These are phyloP conservation scores for Tuber aestivum DNA, from an alignment of 495 filamentous ascomycete species.

Conservation along the genomic window DNA sequence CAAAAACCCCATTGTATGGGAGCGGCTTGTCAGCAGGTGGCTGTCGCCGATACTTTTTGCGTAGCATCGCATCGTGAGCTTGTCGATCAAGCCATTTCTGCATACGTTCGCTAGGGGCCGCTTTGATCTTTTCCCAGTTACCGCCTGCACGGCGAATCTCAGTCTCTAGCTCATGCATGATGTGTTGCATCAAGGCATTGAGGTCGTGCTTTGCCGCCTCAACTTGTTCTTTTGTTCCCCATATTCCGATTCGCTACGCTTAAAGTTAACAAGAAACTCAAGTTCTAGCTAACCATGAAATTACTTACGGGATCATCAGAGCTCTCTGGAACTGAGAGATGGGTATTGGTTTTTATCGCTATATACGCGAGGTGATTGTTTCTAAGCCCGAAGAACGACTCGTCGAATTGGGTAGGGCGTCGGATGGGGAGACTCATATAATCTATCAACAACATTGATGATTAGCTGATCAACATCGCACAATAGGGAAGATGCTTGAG, in stretches of 20 bases:
- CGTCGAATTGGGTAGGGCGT: slow-evolving; percentile 30
- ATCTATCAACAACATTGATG: slow-evolving; percentile 4
- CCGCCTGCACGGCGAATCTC: background rate
- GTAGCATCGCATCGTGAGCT: slow-evolving; percentile 5
- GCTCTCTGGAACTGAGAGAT: slow-evolving; percentile 25
- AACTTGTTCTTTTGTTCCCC: slow-evolving; percentile 35
- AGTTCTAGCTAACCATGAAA: background rate
- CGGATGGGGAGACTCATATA: slow-evolving; percentile 24
- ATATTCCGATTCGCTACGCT: slow-evolving; percentile 28
- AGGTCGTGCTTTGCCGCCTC: slow-evolving; percentile 31
- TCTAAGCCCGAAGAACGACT: slow-evolving; percentile 28
- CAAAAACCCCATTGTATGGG: slow-evolving; percentile 32
- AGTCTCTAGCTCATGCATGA: slow-evolving; percentile 27
- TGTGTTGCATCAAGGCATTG: slow-evolving; percentile 24
- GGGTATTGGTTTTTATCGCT: slow-evolving; percentile 36
- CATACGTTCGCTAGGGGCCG: slow-evolving; percentile 28
- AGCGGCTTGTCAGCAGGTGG: slow-evolving; percentile 18
- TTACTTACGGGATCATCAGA: slow-evolving; percentile 23
- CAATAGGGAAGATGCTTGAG: background rate
- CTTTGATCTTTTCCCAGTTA: slow-evolving; percentile 30
- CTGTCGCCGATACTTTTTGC: slow-evolving; percentile 23
- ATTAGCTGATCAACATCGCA: slow-evolving; percentile 4
- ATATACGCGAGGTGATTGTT: slow-evolving; percentile 34
- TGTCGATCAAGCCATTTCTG: slow-evolving; percentile 26
- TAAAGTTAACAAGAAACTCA: slow-evolving; percentile 3